Conservation (phyloP, 2,329 filamentous ascomycete genomes). For the Cladosporium sphaerospermum region DNA sequence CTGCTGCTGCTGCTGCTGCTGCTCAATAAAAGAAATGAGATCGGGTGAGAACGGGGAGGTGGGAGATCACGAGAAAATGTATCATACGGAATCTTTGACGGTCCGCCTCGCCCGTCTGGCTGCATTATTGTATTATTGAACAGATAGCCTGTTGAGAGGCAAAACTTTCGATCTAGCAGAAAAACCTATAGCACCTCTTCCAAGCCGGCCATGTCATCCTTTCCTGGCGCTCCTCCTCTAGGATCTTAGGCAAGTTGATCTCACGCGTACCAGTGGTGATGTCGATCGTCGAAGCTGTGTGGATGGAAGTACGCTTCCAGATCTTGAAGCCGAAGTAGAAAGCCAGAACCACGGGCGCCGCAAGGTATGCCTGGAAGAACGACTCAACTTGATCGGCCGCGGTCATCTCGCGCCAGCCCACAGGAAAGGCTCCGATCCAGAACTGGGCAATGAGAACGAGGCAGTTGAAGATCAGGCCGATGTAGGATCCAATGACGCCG, state of each 20-base stretch:
- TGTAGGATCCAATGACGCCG: slow-evolving; percentile 71
- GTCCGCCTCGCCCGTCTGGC: too few species aligned
- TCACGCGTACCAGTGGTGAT: slow-evolving; percentile 8
- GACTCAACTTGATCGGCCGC: slow-evolving; percentile 22
- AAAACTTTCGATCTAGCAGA: not conserved
- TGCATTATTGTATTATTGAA: too few species aligned
- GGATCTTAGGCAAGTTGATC: slow-evolving; percentile 3
- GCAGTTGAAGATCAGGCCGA: slow-evolving; percentile 69
- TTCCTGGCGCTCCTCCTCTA: slow-evolving; percentile 8
- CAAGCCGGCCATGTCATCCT: slow-evolving; percentile 8
- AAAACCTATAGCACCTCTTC: slow-evolving; percentile 12
- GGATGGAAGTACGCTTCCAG: slow-evolving; percentile 55
- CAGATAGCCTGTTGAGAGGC: too few species aligned
- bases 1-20: too few species aligned
- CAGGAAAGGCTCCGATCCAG: slow-evolving; percentile 74
- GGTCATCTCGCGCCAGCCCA: slow-evolving; percentile 48
- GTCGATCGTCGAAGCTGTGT: slow-evolving; percentile 4
- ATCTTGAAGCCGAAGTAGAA: slow-evolving; percentile 62
- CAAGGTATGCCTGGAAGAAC: slow-evolving; percentile 31
- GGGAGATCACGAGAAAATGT: too few species aligned
- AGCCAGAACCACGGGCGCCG: slow-evolving; percentile 28
- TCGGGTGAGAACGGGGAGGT: too few species aligned
- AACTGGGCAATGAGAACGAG: slow-evolving; percentile 69
- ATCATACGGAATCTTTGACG: too few species aligned
- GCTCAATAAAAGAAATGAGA: too few species aligned